phyloP scores from a whole-genome alignment of 805 yeast species.

The Starmerella asiatica region DNA sequence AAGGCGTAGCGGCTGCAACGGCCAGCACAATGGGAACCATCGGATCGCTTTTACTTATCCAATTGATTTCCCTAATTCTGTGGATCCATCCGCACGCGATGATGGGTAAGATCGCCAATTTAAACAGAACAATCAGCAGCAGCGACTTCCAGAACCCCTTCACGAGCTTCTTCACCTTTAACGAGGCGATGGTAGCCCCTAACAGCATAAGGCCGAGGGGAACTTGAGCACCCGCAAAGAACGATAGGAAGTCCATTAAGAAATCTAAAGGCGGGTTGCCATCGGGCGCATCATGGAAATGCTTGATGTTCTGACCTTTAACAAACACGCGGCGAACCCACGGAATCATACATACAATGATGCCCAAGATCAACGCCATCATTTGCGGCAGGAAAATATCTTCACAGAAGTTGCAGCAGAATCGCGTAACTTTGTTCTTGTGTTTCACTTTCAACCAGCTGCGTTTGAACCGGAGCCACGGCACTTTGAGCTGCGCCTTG shows the following conservation, averaged over 20 bases:
- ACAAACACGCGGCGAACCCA: conserved; percentile 61
- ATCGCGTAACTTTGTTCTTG: conserved; percentile 9
- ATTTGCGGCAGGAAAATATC: conserved; percentile 51
- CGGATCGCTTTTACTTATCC: conserved; percentile 44
- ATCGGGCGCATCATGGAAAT: conserved; percentile 72
- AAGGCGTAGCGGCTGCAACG: conserved; percentile 66
- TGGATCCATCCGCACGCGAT: conserved; percentile 59
- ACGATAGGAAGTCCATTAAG: conserved; percentile 64
- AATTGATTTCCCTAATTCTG: conserved; percentile 45
- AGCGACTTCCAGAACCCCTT: conserved; percentile 55
- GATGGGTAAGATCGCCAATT: conserved; percentile 63
- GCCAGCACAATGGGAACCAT: conserved; percentile 62
- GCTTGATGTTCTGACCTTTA: conserved; percentile 31
- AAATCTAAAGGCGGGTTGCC: conserved; percentile 70
- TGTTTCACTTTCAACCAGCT: conserved; percentile 15
- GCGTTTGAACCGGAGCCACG: conserved; percentile 19
- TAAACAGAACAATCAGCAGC: conserved; percentile 38
- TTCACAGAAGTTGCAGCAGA: conserved; percentile 33
- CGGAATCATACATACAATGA: conserved; percentile 70
- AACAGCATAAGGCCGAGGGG: conserved; percentile 71
- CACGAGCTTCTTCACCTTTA: conserved; percentile 47
- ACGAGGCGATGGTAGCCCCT: conserved; percentile 79
- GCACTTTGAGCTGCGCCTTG: neutral
- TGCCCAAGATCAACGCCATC: conserved; percentile 48
- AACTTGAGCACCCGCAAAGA: conserved; percentile 76